These are phyloP conservation scores for Coemansia sp. DNA, from an alignment of 192 early-diverging fungal genomes.

Conservation along the genomic window DNA sequence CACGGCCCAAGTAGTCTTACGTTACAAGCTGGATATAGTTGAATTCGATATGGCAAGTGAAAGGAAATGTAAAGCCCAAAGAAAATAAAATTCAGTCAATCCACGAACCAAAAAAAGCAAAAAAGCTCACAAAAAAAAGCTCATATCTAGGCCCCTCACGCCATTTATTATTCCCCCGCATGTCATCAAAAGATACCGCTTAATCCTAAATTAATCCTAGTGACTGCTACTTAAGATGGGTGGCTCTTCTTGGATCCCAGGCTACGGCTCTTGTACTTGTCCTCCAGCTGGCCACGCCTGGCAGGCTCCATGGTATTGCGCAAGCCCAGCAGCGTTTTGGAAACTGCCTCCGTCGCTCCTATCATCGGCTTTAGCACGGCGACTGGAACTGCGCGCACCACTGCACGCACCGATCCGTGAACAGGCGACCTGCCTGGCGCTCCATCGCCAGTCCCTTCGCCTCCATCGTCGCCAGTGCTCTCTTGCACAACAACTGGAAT, in stretches of 20 bases:
- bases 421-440: conserved; percentile 57
- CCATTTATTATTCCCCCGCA: background rate
- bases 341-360: conserved; percentile 89
- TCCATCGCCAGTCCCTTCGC: conserved; percentile 21
- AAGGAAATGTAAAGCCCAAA: background rate
- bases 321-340: conserved; percentile 86
- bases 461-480: conserved; percentile 40
- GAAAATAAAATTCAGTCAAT: conserved; percentile 6
- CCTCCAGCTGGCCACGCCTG: conserved; percentile 74
- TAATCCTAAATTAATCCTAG: background rate
- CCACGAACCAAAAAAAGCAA: background rate
- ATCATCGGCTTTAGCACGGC: conserved; percentile 95
- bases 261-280: conserved; percentile 60
- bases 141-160: background rate
- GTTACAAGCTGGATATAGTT: conserved; percentile 1
- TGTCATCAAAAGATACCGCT: conserved; percentile 1
- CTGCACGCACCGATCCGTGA: conserved; percentile 51
- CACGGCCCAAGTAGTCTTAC: background rate
- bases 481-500: conserved; percentile 85
- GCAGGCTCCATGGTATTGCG: conserved; percentile 88
- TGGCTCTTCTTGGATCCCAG: conserved; percentile 42
- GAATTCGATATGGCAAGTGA: conserved; percentile 3
- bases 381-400: conserved; percentile 71
- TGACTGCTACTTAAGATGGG: conserved; percentile 11
- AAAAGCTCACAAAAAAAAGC: background rate